Conservation (phyloP, 1,284 basidiomycete genomes). For the Leccinum griseonigrum region DNA sequence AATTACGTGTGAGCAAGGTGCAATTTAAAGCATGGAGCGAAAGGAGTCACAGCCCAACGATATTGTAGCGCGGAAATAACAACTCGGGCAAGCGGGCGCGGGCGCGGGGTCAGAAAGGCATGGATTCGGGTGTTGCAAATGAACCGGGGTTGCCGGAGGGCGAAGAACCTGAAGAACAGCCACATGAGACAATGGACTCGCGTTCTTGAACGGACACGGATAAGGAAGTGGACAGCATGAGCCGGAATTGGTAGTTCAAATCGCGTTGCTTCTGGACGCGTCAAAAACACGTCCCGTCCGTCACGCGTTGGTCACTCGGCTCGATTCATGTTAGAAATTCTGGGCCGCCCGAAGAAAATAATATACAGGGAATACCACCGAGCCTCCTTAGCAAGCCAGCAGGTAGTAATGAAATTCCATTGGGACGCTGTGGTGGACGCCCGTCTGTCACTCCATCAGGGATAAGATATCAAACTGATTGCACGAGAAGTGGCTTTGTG, state of each 20-base stretch:
- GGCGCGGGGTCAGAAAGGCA: slow-evolving; percentile 24
- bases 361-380: slow-evolving; percentile 16
- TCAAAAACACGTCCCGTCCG: slow-evolving; percentile 23
- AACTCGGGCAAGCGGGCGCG: slow-evolving; percentile 11
- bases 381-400: slow-evolving; percentile 1
- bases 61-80: slow-evolving; percentile 27
- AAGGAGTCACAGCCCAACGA: slow-evolving; percentile 9
- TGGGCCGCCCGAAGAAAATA: slow-evolving; percentile 1
- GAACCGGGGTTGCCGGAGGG: slow-evolving; percentile 23
- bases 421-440: neutral
- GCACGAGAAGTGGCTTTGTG: slow-evolving; percentile 3
- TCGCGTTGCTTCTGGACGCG: slow-evolving; percentile 26
- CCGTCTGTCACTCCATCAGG: slow-evolving; percentile 7
- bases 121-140: slow-evolving; percentile 26
- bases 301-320: slow-evolving; percentile 25
- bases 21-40: slow-evolving; percentile 5
- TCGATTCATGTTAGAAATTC: slow-evolving; percentile 10
- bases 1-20: slow-evolving; percentile 27
- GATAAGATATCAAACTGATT: slow-evolving; percentile 17
- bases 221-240: slow-evolving; percentile 14
- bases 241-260: slow-evolving; percentile 13
- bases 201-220: slow-evolving; percentile 15
- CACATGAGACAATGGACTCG: slow-evolving; percentile 26
- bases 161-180: slow-evolving; percentile 15
- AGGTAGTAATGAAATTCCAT: slow-evolving; percentile 18